Base-by-base conservation (phyloP, 2,329 filamentous ascomycete genomes). In the Pseudogymnoascus sp. region DNA sequence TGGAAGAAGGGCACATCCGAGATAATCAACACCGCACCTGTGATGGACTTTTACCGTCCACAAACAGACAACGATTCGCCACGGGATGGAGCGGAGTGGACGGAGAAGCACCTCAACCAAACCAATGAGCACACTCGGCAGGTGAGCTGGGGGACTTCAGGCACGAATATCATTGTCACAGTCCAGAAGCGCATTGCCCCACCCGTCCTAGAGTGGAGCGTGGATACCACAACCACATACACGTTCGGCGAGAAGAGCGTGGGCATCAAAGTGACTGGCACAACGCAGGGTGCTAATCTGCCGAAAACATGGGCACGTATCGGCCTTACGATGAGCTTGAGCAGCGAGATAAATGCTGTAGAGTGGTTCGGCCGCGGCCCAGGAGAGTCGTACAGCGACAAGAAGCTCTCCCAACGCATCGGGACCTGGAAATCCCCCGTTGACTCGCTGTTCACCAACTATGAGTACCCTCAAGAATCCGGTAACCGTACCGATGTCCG, bases 351-450 rank as follows among this genome's bases (percentile, higher is more conserved):
- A 23, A 70, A 75, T 4, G 68, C 70, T 4, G 80, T 78, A 0
- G 73, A 76, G n/a, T 91, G 87, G 87, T 89, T 85, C 69, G 87
- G 87, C 4, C 82, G 84, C 3, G 88, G 88, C 0, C 85, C 85
- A 0, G 84, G 84, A 2, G 86, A 89, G 72, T 83, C 79, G 10
- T 91, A 90, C 76, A 75, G 77, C 15, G 88, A 91, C 74, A 87
- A 82, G 76, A 88, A 88, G 71, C 71, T 78, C 11, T 81, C 83
- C 3, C 86, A 89, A 70, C 73, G 74, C 0, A 74, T 88, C 3
- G 86, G 84, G 6, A 81, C 79, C 60, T 86, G 79, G 74, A 76
- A 76, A 2, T 68, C 72, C 10, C 68, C 68, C 0, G 75, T 85
- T 1, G 80, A 83, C 57, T 76, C 80, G 1, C 75, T 90, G 0